Base-by-base conservation (phyloP, 345 rosid genomes). In the Bruguiera parviflora region DNA sequence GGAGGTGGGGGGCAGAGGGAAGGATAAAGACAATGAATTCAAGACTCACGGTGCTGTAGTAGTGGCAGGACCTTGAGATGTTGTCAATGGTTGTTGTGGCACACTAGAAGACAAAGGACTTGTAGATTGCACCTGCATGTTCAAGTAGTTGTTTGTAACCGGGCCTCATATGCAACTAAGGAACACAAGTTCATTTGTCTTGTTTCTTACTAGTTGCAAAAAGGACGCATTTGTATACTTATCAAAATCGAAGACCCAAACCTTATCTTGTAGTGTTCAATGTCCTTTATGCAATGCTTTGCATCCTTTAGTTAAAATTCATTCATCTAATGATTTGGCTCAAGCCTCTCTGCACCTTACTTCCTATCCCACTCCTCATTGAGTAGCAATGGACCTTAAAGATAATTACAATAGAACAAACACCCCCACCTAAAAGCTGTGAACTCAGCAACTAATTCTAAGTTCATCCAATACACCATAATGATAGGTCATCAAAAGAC, bases 101-200 rank as follows among this genome's bases (percentile, higher is more conserved):
- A 59, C 63, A 28, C 35, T 28, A 29, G 68, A 39, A 63, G 75
- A 61, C 69, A 59, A 39, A 32, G 73, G 3, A 31, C 61, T 59
- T 27, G 75, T 33, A n/a, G 69, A 39, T 57, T 58, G 71, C 10
- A 60, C 75, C 75, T 72, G 70, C 33, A 61, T 9, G 6, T 20
- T 55, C 8, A 66, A 65, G 31, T 22, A 49, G 27, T 16, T 58
- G 29, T 6, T 25, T 65, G 49, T 37, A 32, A 22, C 47, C 52
- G 19, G 22, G 5, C 3, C 11, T 72, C 28, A 55, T 29, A 71
- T 27, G 31, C 15, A 24, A 52, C 43, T 33, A 21, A n/a, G 24
- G 24, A 35, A 11, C 63, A 61, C 31, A 24, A n/a, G 2, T 39
- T 27, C n/a, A 10, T 15, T 32, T 29, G 6, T 21, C 10, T 63